Base-by-base conservation (phyloP, 441 rosid genomes). In the Erysimum cheiri region DNA sequence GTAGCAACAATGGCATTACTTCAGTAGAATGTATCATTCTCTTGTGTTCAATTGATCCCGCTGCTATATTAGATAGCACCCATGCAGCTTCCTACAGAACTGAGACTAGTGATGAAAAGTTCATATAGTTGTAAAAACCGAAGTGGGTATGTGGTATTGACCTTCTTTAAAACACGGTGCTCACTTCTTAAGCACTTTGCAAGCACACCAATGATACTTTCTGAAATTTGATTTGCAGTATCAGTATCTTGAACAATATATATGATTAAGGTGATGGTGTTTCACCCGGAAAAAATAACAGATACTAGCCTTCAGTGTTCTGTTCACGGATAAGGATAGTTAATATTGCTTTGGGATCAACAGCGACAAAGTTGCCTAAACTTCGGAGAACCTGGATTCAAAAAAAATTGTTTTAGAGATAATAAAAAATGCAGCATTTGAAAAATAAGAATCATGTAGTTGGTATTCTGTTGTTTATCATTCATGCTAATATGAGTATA, bases 51-150 rank as follows among this genome's bases (percentile, higher is more conserved):
- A 86, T 61, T 39, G 98, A 88, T 79, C 98, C 99, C 19, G 92
- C 90, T n/a, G 99, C 99, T 80, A 92, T 78, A 80, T 95, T 95
- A 55, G 98, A 95, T 67, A 95, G 72, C 74, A 89, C 98, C 99
- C 99, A 95, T 36, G 97, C 86, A 64, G 97, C 92, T 89, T 95
- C 99, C 99, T 94, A 53, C 59, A 76, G 9, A 66, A 54, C 2
- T 19, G 64, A 68, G 59, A 12, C 28, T 10, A 65, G 47, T 44
- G 60, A 77, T 39, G 37, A 31, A 50, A 15, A 24, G 26, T 69
- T 46, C 55, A 22, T 35, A 15, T 10, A 43, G 49, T 1, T 4
- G 37, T 6, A 33, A 9, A 39, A 29, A 13, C 13, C 32, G 0
- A 46, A 46, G 10, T 35, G 32, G 29, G 14, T 7, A 59, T 17